These are phyloP conservation scores for Talaromyces adpressus DNA, from an alignment of 495 filamentous ascomycete genomes.

Conservation along the genomic window DNA sequence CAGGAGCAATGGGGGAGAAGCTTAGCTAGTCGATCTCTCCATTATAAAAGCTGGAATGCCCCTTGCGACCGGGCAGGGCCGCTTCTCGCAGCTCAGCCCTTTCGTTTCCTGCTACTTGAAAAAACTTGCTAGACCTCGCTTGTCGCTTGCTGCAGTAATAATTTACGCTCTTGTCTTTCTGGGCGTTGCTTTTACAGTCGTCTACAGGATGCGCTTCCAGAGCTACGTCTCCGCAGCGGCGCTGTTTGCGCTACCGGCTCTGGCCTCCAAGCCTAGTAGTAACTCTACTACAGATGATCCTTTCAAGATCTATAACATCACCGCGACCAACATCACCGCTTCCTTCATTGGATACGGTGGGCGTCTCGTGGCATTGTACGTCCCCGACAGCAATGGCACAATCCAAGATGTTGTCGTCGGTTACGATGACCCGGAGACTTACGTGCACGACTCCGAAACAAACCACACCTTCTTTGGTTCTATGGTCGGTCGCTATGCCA, in stretches of 20 bases:
- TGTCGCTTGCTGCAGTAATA: constrained; percentile 22
- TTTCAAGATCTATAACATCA: constrained; percentile 63
- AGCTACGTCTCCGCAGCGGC: constrained; percentile 23
- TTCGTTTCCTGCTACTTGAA: not conserved
- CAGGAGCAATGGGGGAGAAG: not conserved
- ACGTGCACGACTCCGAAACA: constrained; percentile 54
- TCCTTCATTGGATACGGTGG: constrained; percentile 76
- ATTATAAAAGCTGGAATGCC: constrained; percentile 7
- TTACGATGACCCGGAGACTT: constrained; percentile 71
- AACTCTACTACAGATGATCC: constrained; percentile 21
- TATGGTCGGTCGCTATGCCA: constrained; percentile 76
- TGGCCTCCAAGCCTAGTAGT: constrained; percentile 13
- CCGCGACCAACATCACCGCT: constrained; percentile 62
- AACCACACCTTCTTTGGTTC: constrained; percentile 71
- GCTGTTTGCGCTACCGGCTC: constrained; percentile 28
- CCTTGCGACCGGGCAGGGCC: constrained; percentile 3
- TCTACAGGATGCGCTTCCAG: constrained; percentile 36
- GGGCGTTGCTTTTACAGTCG: constrained; percentile 20
- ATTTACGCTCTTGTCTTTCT: constrained; percentile 29
- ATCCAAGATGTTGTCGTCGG: constrained; percentile 66
- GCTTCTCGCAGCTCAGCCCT: constrained; percentile 4
- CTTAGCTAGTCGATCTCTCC: not conserved
- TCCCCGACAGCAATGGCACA: constrained; percentile 62
- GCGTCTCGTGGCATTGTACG: constrained; percentile 63
- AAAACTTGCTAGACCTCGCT: constrained; percentile 22